Evolutionary conservation across 2,329 filamentous ascomycete species (phyloP).

Genomic region (Dactylonectria macrodidyma): DNA sequence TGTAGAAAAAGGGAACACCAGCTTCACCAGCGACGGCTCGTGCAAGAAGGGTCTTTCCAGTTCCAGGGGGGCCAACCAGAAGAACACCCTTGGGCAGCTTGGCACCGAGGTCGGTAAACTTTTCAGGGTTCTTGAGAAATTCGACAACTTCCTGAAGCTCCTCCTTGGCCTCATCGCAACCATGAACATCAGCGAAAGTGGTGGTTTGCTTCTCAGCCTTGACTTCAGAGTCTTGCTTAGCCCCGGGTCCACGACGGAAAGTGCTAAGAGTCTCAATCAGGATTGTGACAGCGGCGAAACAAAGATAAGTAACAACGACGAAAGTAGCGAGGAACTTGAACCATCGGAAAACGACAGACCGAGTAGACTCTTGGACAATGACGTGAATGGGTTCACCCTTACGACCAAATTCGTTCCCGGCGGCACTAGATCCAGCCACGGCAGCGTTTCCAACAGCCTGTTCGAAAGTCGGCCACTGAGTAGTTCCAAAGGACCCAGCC

Average conservation of each 20-base stretch:
- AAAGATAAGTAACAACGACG: constrained; percentile 82
- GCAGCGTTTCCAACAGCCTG: constrained; percentile 50
- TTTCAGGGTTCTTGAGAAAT: constrained; percentile 93
- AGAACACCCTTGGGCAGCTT: constrained; percentile 98
- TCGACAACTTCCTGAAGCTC: constrained; percentile 97
- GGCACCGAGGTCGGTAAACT: constrained; percentile 93
- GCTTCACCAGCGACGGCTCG: constrained; percentile 97
- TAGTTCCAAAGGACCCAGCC: constrained; percentile 42
- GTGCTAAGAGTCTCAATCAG: constrained; percentile 85
- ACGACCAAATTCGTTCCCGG: constrained; percentile 67
- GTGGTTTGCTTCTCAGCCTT: constrained; percentile 94
- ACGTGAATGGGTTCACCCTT: constrained; percentile 94
- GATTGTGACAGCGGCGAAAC: constrained; percentile 84
- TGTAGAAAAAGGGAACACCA: constrained; percentile 99
- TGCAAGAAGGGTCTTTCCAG: constrained; percentile 95
- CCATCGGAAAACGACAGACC: constrained; percentile 89
- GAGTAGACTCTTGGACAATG: constrained; percentile 91
- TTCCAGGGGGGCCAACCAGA: constrained; percentile 94
- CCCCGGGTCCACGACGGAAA: constrained; percentile 81
- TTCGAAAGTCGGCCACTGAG: constrained; percentile 50
- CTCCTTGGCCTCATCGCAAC: constrained; percentile 98
- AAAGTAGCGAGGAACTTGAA: constrained; percentile 89
- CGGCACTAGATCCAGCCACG: constrained; percentile 39
- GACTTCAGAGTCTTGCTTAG: constrained; percentile 83
- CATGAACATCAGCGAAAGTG: constrained; percentile 93